Evolutionary conservation across 169 alveolate genomes (phyloP).

Genomic region (Fabrea salina): DNA sequence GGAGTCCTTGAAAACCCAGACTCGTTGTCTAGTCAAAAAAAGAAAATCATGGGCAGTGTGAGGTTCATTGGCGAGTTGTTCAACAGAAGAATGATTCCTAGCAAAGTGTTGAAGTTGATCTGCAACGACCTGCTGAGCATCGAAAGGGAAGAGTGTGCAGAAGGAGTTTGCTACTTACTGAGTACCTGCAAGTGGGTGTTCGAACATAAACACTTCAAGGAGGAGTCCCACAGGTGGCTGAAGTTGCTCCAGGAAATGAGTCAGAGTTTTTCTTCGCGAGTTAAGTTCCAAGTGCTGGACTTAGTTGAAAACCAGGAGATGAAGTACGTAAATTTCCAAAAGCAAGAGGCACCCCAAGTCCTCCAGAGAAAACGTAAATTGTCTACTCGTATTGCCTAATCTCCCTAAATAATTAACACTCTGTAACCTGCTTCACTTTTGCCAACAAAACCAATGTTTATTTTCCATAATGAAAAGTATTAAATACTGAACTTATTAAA

Average conservation of each 20-base stretch:
- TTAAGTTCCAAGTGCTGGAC: constrained; percentile 8
- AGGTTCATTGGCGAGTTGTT: constrained; percentile 11
- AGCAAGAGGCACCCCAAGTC: neutral
- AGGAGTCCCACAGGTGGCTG: neutral
- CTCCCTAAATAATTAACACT: no score
- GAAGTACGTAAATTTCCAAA: neutral
- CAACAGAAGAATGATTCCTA: neutral
- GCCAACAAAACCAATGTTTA: no score
- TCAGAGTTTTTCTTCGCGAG: neutral
- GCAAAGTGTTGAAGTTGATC: neutral
- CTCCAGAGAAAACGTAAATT: neutral
- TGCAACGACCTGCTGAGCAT: neutral
- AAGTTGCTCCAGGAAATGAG: neutral
- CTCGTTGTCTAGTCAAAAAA: neutral
- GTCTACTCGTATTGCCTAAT: no score
- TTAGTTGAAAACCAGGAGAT: neutral
- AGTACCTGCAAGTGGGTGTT: neutral
- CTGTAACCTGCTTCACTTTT: no score
- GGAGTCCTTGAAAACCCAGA: neutral
- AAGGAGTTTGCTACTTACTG: neutral
- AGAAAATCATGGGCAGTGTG: constrained; percentile 2
- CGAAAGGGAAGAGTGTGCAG: neutral
- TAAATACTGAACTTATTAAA: no score
- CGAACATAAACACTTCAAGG: neutral
- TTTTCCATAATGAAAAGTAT: no score